These are phyloP conservation scores for Pseudonitzschia delicatissima DNA, from an alignment of 108 stramenopile genomes.

Conservation along the genomic window DNA sequence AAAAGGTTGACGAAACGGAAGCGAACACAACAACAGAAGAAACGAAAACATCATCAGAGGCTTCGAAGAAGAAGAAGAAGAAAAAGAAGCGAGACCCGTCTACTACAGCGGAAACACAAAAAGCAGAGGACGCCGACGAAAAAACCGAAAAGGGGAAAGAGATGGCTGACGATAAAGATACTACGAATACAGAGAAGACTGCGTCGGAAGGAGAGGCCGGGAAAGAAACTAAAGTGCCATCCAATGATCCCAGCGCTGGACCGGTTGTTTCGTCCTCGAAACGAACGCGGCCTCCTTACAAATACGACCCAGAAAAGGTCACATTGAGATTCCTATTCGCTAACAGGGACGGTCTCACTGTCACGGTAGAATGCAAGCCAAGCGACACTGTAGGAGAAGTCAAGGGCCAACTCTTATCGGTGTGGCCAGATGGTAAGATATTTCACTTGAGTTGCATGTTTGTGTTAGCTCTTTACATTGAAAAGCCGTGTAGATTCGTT, in stretches of 20 bases:
- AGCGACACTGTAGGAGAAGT: constrained; percentile 74
- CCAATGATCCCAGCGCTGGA: background rate
- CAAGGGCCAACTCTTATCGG: constrained; percentile 71
- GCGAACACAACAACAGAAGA: background rate
- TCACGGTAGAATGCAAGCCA: constrained; percentile 73
- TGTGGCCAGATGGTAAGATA: constrained; percentile 79
- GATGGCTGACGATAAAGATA: background rate
- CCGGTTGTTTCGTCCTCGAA: constrained; percentile 39
- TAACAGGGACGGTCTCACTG: constrained; percentile 74
- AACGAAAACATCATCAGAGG: background rate
- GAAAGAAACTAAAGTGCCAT: background rate
- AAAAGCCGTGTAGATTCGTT: background rate
- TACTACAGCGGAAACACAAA: background rate
- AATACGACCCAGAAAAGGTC: constrained; percentile 73
- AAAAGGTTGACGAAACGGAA: background rate
- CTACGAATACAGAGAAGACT: background rate
- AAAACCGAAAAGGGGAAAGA: background rate
- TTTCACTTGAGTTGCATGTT: background rate
- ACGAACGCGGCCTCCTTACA: constrained; percentile 47
- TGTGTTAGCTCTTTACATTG: background rate
- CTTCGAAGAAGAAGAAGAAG: background rate
- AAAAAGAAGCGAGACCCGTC: background rate
- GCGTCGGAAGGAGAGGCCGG: background rate
- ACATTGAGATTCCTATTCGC: constrained; percentile 83
- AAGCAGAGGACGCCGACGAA: background rate